These are phyloP conservation scores for Naganishia friedmannii DNA, from an alignment of 768 basidiomycete species.

Conservation along the genomic window DNA sequence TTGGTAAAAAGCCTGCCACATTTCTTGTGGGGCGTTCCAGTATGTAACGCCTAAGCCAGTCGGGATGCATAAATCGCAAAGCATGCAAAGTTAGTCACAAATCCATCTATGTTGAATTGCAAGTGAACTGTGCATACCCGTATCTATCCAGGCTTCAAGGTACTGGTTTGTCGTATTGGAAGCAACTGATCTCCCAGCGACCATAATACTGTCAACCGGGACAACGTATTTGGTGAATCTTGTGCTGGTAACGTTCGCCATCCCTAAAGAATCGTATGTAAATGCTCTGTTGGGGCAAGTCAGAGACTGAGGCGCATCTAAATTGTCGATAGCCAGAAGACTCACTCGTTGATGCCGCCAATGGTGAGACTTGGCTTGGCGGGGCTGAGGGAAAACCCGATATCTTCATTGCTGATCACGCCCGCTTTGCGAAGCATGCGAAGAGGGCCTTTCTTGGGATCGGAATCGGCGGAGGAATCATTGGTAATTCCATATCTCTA, in stretches of 20 bases:
- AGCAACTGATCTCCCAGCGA: background rate
- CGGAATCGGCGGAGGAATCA: background rate
- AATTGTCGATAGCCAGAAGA: background rate
- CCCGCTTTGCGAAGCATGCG: background rate
- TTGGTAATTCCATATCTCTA: background rate
- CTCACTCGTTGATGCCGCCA: slow-evolving; percentile 12
- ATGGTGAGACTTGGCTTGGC: slow-evolving; percentile 9
- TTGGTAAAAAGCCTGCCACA: background rate
- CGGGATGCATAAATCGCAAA: background rate
- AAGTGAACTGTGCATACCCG: background rate
- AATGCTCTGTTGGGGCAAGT: background rate
- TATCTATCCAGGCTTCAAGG: background rate
- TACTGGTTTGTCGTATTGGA: background rate
- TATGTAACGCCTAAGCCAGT: slow-evolving; percentile 5
- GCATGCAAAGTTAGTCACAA: no score
- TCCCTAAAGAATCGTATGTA: background rate
- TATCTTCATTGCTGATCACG: slow-evolving; percentile 6
- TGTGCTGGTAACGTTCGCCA: background rate
- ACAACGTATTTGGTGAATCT: background rate
- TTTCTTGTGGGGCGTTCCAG: background rate
- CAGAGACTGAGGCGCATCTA: background rate
- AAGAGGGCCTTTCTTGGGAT: background rate
- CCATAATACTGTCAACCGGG: background rate
- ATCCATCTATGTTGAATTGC: no score
- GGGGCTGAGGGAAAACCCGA: slow-evolving; percentile 2